phyloP scores from a whole-genome alignment of 192 early-diverging fungal species.

The Cetraspora pellucida region DNA sequence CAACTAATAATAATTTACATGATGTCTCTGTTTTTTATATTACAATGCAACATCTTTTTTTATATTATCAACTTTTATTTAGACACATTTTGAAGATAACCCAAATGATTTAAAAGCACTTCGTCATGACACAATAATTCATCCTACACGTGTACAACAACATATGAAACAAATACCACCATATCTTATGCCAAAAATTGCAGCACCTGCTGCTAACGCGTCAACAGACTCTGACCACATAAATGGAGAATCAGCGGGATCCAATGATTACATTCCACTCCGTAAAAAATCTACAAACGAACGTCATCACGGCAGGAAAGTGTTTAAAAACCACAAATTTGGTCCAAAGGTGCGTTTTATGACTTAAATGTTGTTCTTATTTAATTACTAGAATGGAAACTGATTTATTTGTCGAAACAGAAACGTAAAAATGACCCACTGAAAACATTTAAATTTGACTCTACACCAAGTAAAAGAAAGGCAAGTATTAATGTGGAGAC shows the following conservation, averaged over 20 bases:
- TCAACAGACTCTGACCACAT: neutral
- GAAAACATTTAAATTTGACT: conserved; percentile 4
- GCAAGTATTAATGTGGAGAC: no score
- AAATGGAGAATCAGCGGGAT: neutral
- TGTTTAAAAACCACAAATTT: neutral
- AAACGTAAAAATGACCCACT: conserved; percentile 22
- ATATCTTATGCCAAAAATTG: conserved; percentile 88
- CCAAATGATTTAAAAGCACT: conserved; percentile 89
- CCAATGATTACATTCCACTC: neutral
- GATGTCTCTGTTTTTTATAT: neutral
- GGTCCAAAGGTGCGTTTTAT: neutral
- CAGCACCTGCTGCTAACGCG: conserved; percentile 33
- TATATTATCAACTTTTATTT: conserved; percentile 31
- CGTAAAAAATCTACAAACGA: neutral
- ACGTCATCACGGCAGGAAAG: neutral
- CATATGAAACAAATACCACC: conserved; percentile 94
- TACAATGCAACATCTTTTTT: neutral
- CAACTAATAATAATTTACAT: neutral
- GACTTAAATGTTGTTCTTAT: neutral
- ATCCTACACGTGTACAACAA: conserved; percentile 76
- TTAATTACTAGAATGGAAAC: neutral
- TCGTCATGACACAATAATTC: conserved; percentile 88
- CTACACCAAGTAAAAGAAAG: no score
- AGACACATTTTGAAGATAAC: conserved; percentile 95
- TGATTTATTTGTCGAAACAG: neutral